Evolutionary conservation across 495 filamentous ascomycete species (phyloP), one percentile per base, ranked within the genome.

Genomic region (Penicillium taxi): DNA sequence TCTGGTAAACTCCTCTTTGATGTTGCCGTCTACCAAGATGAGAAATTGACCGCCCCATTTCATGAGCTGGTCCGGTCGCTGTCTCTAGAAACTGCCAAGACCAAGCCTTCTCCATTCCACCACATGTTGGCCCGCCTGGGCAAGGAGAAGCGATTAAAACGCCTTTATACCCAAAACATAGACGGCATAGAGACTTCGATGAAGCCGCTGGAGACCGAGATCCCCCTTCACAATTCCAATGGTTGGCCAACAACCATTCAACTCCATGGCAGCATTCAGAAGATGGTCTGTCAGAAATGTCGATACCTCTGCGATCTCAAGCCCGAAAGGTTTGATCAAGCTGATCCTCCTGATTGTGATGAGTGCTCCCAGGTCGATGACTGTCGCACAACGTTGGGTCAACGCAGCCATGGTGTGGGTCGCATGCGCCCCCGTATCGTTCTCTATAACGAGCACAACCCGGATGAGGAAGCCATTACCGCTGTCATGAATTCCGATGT

Each of bases 1-100:
- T 94, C 90, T 0, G 91, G 91, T 17, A 96, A 98, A 62, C 80
- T 94, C 48, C 73, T 98, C 2, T 96, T 98, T 48, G 91, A 98
- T 67, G 91, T 91, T 32, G 93, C 90, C 2, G 91, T 98, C 41
- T 98, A 96, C 64, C 84, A 84, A 50, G 82, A 90, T 64, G 84
- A 94, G 50, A 71, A 73, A 6, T 79, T 88, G 22, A 96, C 89
- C 9, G 78, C 77, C 5, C 82, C 81, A 3, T 98, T 98, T 67
- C 93, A 96, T 59, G 79, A 81, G 53, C 94, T 98, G 89, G 86
- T 98, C 39, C 84, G 89, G 49, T 77, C 81, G 51, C 73, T 96
- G 39, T 86, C 87, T 20, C 65, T 81, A 26, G 65, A 85, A 56
- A 84, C 81, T 9, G 72, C 76, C 42, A 72, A 75, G 29, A 86